Base-by-base conservation (phyloP, 2,329 filamentous ascomycete genomes). In the Hymenoscyphus albidus region DNA sequence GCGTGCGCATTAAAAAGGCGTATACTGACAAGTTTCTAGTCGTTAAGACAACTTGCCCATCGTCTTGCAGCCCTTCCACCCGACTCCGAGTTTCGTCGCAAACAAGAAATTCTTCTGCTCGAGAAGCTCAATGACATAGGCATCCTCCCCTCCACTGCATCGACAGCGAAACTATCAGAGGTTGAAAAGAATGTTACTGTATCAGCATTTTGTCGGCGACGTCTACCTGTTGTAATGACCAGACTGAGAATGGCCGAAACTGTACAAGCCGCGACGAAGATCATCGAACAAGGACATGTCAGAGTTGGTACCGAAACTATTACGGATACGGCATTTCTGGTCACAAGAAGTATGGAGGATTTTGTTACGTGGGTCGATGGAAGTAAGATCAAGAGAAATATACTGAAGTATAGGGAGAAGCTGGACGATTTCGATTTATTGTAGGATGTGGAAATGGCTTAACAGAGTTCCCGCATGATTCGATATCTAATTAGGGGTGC, bases 281-380 rank as follows among this genome's bases (percentile, higher is more conserved):
- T 97, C 78, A 90, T 98, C 65, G 94, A 98, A 81, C 92, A 97
- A 75, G 94, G 94, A 6, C 93, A 97, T 76, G 93, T 98, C 3
- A 83, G 94, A 58, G 92, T 97, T 1, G 94, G 94, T 13, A 93
- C 92, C 0, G 92, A 97, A 74, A 90, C 93, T 1, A 85, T 97
- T 32, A 96, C 91, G 1, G 94, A 98, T 76, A 88, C 93, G 35
- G 93, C 93, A 0, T 97, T 93, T 73, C 78, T 97, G 62, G 92
- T 98, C 7, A 95, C 92, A 44, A 83, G 93, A 69, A 91, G 87
- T 67, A 92, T 96, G 84, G 94, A 98, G 79, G 94, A 98, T 79
- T 97, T 96, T 76, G 90, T 98, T 18, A 97, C 94, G 0, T 98
- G 94, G 94, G 89, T 94, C 10, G 91, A 96, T 73, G 92, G 92